Base-by-base conservation (phyloP, 148 eudicot genomes). In the Rhododendron henanense region DNA sequence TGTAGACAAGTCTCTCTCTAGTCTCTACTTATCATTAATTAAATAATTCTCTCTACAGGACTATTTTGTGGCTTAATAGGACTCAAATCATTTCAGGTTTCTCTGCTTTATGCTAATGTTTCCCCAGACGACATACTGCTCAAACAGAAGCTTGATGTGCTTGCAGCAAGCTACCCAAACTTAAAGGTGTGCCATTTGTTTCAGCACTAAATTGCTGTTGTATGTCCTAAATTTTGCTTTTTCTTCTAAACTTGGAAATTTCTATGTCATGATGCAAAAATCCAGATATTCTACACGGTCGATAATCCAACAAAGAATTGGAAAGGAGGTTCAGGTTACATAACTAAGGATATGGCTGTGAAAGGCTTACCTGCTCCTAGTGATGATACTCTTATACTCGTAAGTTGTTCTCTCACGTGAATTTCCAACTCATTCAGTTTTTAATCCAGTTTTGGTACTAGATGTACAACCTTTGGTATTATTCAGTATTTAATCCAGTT, bases 361-460 rank as follows among this genome's bases (percentile, higher is more conserved):
- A 97, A 97, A 93, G 99, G 99, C 88, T 92, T 97, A 85, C 99
- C 99, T 53, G 85, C 89, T 85, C 99, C 99, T 35, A 90, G 98
- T 78, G 88, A 94, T 45, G 98, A 97, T 91, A 88, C 98, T 84
- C 94, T 97, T 16, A 88, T 97, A 74, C 90, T 97, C 82, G 99
- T 97, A 90, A 90, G 96, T 83, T 81, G 44, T 84, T 50, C 33
- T 47, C 18, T 77, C 23, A 48, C n/a, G 7, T 75, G n/a, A 39
- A 39, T 67, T 25, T 67, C 74, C 10, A 25, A 67, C 74, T 67
- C 74, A 3, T 65, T 67, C 5, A 3, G 33, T 65, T 59, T 59
- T 59, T 59, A 5, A 59, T 59, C 65, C 65, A 19, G 65, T 19
- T 59, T 59, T 59, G 65, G 65, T 59, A 21, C 65, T 59, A 59